phyloP scores from a whole-genome alignment of 1,284 basidiomycete genomes.

The Exsudoporus floridanus region DNA sequence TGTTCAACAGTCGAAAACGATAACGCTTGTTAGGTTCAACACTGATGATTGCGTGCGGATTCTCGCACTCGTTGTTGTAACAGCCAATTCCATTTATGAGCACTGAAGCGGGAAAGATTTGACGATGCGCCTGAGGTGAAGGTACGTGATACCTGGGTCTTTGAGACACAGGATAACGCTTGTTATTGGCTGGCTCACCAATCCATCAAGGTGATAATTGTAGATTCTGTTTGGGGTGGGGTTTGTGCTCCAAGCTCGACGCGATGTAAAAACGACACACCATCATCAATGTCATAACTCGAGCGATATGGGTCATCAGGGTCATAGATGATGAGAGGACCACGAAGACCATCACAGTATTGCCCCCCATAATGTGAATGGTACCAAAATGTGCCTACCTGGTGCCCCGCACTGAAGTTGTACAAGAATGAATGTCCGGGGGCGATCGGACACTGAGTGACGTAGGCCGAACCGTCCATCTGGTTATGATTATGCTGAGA shows the following conservation, averaged over 20 bases:
- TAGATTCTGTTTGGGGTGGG: constrained; percentile 31
- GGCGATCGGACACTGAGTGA: constrained; percentile 28
- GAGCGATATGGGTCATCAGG: constrained; percentile 29
- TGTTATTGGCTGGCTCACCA: constrained; percentile 13
- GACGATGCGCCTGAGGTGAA: constrained; percentile 1
- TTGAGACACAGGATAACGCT: background rate
- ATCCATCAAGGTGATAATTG: constrained; percentile 34
- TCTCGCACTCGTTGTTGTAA: constrained; percentile 31
- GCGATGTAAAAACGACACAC: constrained; percentile 14
- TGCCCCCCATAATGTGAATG: constrained; percentile 39
- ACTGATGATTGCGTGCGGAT: constrained; percentile 31
- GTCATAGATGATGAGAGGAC: constrained; percentile 29
- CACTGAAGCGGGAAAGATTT: constrained; percentile 34
- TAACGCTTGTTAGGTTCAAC: constrained; percentile 32
- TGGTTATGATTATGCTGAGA: constrained; percentile 20
- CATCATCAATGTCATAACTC: constrained; percentile 35
- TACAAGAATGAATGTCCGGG: constrained; percentile 26
- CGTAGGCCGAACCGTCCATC: constrained; percentile 25
- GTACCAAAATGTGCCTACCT: constrained; percentile 47
- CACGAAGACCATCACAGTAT: constrained; percentile 19
- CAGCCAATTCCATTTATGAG: constrained; percentile 51
- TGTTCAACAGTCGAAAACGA: constrained; percentile 41
- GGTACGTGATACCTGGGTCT: constrained; percentile 34
- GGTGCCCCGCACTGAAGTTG: constrained; percentile 31
- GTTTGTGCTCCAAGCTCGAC: background rate